Percentiles rank a stretch among this genome's conserved stretches.
phyloP scores from a whole-genome alignment of 2,329 filamentous ascomycete genomes.

The Thelonectria olida region DNA sequence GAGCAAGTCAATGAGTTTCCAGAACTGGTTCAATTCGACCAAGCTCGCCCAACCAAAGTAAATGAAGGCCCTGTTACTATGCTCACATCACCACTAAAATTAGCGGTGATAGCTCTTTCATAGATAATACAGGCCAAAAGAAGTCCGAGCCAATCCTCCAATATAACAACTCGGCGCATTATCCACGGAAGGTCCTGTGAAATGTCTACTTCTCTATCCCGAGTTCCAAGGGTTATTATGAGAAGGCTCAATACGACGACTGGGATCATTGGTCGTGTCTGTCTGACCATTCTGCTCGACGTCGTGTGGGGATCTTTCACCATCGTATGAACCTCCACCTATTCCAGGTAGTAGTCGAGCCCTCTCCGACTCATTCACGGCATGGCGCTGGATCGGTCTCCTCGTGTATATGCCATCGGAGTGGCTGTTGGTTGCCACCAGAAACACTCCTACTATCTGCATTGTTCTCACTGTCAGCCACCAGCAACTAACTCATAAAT shows the following conservation, averaged over 20 bases:
- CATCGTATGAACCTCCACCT: background rate
- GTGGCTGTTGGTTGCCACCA: background rate
- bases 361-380: background rate
- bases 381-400: background rate
- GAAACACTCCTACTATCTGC: background rate
- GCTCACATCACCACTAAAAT: background rate
- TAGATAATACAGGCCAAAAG: background rate
- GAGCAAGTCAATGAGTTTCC: background rate
- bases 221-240: background rate
- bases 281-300: background rate
- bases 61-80: background rate
- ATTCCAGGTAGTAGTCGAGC: background rate
- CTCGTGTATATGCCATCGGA: background rate
- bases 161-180: background rate
- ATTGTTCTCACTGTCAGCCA: background rate
- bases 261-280: background rate
- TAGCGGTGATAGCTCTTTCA: background rate
- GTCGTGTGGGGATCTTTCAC: background rate
- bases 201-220: background rate
- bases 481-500: too few relatives aligned
- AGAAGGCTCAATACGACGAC: background rate
- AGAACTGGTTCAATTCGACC: background rate
- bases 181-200: background rate
- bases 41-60: background rate
- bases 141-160: background rate